Conservation (phyloP, 352 stramenopile genomes). For the Phytopythium chamaehyphon region DNA sequence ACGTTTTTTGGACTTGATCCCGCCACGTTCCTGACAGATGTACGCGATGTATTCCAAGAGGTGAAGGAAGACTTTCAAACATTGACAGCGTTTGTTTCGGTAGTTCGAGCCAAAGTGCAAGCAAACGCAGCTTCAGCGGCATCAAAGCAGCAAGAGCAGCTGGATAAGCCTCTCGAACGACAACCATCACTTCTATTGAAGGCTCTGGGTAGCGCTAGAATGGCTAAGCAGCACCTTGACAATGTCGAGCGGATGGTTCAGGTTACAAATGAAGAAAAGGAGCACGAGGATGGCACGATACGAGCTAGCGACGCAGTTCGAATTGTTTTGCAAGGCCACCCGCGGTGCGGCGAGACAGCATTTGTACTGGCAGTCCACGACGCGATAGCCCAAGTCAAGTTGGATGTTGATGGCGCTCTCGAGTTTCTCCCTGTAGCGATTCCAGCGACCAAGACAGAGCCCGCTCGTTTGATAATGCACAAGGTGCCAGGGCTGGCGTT, state of each 20-base stretch:
- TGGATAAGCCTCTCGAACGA: conserved; percentile 19
- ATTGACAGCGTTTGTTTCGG: conserved; percentile 53
- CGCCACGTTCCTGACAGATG: conserved; percentile 66
- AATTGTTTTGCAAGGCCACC: conserved; percentile 71
- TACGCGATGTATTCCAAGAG: conserved; percentile 56
- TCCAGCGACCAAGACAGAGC: conserved; percentile 51
- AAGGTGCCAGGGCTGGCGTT: conserved; percentile 61
- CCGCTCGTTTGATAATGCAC: conserved; percentile 51
- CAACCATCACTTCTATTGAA: not conserved
- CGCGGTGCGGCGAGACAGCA: conserved; percentile 68
- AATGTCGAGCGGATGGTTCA: conserved; percentile 60
- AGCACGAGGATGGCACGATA: conserved; percentile 32
- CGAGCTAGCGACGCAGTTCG: conserved; percentile 52
- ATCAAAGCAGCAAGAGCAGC: not conserved
- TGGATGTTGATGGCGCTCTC: conserved; percentile 73
- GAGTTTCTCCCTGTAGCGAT: conserved; percentile 74
- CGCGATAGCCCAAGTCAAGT: conserved; percentile 68
- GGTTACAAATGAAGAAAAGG: conserved; percentile 31
- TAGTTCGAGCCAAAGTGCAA: conserved; percentile 55
- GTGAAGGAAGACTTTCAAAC: conserved; percentile 68
- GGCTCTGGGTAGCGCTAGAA: conserved; percentile 1
- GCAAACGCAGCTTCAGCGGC: conserved; percentile 16
- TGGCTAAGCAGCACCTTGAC: conserved; percentile 48
- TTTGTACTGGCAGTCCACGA: conserved; percentile 66
- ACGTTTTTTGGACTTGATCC: conserved; percentile 74